These are phyloP conservation scores for Verticillium longisporum DNA, from an alignment of 2,329 filamentous ascomycete species.

Conservation along the genomic window DNA sequence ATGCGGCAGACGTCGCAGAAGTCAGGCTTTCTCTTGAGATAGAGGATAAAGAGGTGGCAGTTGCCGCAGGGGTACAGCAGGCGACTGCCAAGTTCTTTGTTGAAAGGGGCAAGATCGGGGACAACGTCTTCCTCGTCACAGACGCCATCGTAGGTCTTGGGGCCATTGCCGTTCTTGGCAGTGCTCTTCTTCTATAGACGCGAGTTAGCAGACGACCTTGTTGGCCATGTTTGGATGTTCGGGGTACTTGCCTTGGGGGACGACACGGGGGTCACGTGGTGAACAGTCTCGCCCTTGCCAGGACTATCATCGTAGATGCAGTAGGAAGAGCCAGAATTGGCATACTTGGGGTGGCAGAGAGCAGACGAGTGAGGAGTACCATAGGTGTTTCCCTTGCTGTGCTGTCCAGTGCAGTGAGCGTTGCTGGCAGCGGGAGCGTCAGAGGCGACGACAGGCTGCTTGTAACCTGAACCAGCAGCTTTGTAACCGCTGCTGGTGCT, in stretches of 20 bases:
- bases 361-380: not conserved
- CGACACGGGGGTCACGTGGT: not conserved
- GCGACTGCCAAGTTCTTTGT: not conserved
- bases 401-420: not conserved
- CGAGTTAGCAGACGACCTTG: not conserved
- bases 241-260: not conserved
- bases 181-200: not conserved
- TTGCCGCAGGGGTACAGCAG: not conserved
- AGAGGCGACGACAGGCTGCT: not conserved
- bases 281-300: not conserved
- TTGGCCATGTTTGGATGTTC: not conserved
- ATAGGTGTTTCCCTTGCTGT: not conserved
- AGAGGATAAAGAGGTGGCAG: not conserved
- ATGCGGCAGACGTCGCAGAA: not conserved
- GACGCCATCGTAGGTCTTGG: not conserved
- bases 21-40: not conserved
- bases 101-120: not conserved
- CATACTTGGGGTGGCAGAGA: not conserved
- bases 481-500: not conserved
- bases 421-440: not conserved
- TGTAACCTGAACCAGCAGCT: not conserved
- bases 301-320: not conserved
- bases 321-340: not conserved
- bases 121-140: not conserved
- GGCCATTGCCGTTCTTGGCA: not conserved